Evolutionary conservation across 805 yeast genomes (phyloP), one percentile per base, ranked within the genome.

Genomic region (Candida lessepsii): DNA sequence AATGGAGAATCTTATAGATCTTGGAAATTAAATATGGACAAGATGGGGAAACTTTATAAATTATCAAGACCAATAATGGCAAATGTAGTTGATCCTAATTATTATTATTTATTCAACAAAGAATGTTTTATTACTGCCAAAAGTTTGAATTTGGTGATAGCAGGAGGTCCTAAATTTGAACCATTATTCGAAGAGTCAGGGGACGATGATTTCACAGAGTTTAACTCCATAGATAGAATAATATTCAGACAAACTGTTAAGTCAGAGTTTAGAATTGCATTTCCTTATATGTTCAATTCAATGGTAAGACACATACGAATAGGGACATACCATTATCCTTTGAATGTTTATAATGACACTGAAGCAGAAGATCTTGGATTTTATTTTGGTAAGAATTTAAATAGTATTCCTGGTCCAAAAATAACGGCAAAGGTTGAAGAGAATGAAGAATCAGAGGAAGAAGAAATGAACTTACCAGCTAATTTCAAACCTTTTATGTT

Each of bases 161-260:
- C 97, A 0, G 96, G 96, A 9, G 99, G 99, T 0, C 98, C 99
- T 9, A 86, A 84, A 56, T 93, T 89, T 61, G 98, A 90, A 63
- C 96, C 96, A 0, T 62, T 90, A 11, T 79, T 72, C 62, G 80
- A 81, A 45, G 86, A 83, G 38, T 57, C 57, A 35, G 66, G 70
- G 27, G 80, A 80, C 49, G 72, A 73, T 19, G 97, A 90, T 56
- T 85, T 75, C 60, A 87, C 86, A 40, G 98, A 91, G 58, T 90
- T 93, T 64, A 90, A 90, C 53, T 78, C 96, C 7, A 75, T 91
- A 28, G 96, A 90, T 54, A 69, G 96, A 56, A 80, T 89, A 17
- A 88, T 93, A 16, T 83, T 86, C 62, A 73, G 99, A 45, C 67
- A 67, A 11, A 86, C 87, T 0, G 66, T 88, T 26, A 71, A 86